Percentiles rank a stretch among this genome's conserved stretches.
Evolutionary conservation across 768 basidiomycete species (phyloP).

Genomic region (Tulasnella calospora): DNA sequence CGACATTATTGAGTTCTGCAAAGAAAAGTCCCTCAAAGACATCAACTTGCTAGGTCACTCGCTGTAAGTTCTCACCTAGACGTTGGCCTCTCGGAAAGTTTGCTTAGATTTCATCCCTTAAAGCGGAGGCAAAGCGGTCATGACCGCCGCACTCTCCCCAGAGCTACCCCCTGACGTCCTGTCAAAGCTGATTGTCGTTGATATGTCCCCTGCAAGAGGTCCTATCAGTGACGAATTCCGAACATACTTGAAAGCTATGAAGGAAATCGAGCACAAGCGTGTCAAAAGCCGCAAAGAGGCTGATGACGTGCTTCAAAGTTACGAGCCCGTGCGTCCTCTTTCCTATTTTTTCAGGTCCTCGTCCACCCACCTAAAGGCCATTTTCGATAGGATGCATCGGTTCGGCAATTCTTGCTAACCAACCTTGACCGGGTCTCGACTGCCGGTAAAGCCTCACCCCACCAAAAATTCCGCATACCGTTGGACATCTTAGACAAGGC

Average conservation of each 20-base stretch:
- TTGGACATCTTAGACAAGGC: slow-evolving; percentile 57
- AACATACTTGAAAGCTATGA: slow-evolving; percentile 67
- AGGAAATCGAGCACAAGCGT: slow-evolving; percentile 55
- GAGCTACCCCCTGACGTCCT: slow-evolving; percentile 44
- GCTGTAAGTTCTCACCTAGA: slow-evolving; percentile 52
- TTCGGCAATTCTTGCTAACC: slow-evolving; percentile 81
- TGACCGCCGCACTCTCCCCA: slow-evolving; percentile 58
- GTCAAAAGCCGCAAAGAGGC: slow-evolving; percentile 66
- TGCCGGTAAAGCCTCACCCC: slow-evolving; percentile 31
- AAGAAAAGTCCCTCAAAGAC: slow-evolving; percentile 40
- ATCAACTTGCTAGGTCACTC: slow-evolving; percentile 84
- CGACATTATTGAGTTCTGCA: slow-evolving; percentile 70
- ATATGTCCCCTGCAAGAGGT: slow-evolving; percentile 69
- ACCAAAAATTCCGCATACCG: slow-evolving; percentile 68
- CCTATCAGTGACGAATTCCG: slow-evolving; percentile 59
- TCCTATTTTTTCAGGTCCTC: neutral
- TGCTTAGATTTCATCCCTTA: slow-evolving; percentile 34
- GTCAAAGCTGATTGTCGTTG: slow-evolving; percentile 63
- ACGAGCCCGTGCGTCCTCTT: slow-evolving; percentile 54
- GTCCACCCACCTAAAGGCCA: neutral
- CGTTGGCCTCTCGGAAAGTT: neutral
- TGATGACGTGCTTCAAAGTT: slow-evolving; percentile 54
- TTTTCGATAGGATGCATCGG: slow-evolving; percentile 54
- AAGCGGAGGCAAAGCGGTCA: slow-evolving; percentile 82
- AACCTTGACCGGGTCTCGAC: slow-evolving; percentile 60